Percentiles rank a stretch among this genome's conserved stretches.
phyloP scores from a whole-genome alignment of 2,329 filamentous ascomycete species.

The Ceratocystis colombiana region DNA sequence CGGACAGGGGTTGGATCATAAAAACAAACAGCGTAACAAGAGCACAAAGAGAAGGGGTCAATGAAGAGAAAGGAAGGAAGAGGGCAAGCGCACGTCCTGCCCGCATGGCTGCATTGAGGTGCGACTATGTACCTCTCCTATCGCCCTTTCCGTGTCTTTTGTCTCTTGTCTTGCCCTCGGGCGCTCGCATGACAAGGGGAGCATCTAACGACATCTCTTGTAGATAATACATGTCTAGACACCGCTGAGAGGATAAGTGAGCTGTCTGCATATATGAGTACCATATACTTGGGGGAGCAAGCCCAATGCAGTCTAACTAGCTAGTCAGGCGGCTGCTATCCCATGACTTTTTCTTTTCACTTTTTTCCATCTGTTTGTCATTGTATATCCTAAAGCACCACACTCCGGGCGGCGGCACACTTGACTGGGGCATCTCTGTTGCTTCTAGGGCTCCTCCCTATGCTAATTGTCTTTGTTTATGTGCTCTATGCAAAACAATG shows the following conservation, averaged over 20 bases:
- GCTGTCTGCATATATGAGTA: neutral
- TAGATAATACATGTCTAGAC: neutral
- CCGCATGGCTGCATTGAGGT: neutral
- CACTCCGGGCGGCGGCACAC: neutral
- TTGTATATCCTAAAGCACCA: neutral
- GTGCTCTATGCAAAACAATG: neutral
- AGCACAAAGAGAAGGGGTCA: neutral
- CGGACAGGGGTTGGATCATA: neutral
- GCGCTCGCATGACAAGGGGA: constrained; percentile 6
- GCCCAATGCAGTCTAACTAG: neutral
- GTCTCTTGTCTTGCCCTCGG: neutral
- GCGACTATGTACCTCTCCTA: neutral
- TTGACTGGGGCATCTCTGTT: neutral
- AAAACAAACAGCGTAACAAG: constrained; percentile 8
- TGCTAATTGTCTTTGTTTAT: neutral
- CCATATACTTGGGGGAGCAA: neutral
- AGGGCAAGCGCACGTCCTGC: neutral
- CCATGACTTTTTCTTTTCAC: neutral
- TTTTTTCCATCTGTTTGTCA: neutral
- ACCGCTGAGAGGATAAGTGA: neutral
- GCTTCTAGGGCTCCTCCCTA: too few relatives aligned
- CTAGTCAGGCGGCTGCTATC: neutral
- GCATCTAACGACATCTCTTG: constrained; percentile 4
- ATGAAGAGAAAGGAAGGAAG: neutral
- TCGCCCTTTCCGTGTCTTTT: neutral